Conservation (phyloP, 129 eudicot genomes). For the Flaveria linearis region DNA sequence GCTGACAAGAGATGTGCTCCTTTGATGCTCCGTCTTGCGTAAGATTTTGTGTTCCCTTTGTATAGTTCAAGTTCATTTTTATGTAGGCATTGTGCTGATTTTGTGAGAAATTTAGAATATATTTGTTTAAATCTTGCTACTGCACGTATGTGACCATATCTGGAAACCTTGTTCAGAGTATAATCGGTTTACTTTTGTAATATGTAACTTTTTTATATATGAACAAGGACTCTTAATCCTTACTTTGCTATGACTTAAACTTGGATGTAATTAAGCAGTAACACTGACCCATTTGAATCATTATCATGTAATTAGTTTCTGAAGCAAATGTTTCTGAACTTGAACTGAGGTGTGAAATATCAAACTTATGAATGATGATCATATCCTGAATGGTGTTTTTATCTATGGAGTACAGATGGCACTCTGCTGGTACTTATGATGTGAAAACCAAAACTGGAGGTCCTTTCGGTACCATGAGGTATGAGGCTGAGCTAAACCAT, state of each 20-base stretch:
- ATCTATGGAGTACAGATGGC: constrained; percentile 53
- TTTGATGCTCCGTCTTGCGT: constrained; percentile 80
- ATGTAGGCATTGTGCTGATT: not conserved
- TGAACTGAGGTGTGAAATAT: too few relatives aligned
- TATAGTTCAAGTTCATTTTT: not conserved
- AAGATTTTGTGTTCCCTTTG: constrained; percentile 24
- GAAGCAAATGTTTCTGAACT: not conserved
- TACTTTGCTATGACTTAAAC: not conserved
- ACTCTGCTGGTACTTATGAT: constrained; percentile 85
- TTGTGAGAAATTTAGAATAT: not conserved
- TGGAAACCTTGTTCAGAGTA: not conserved
- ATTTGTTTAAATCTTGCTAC: not conserved
- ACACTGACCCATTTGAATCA: not conserved
- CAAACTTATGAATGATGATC: too few relatives aligned
- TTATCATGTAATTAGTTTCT: not conserved
- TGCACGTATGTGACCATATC: not conserved
- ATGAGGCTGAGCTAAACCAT: constrained; percentile 55
- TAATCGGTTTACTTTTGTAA: not conserved
- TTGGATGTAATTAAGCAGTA: not conserved
- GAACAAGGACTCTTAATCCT: not conserved
- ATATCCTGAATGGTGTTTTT: not conserved
- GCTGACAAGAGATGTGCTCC: constrained; percentile 82
- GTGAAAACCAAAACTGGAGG: constrained; percentile 75
- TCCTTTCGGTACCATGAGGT: constrained; percentile 79
- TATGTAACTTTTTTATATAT: not conserved